These are phyloP conservation scores for Kodamaea derodonti DNA, from an alignment of 1,139 yeast genomes.

Conservation along the genomic window DNA sequence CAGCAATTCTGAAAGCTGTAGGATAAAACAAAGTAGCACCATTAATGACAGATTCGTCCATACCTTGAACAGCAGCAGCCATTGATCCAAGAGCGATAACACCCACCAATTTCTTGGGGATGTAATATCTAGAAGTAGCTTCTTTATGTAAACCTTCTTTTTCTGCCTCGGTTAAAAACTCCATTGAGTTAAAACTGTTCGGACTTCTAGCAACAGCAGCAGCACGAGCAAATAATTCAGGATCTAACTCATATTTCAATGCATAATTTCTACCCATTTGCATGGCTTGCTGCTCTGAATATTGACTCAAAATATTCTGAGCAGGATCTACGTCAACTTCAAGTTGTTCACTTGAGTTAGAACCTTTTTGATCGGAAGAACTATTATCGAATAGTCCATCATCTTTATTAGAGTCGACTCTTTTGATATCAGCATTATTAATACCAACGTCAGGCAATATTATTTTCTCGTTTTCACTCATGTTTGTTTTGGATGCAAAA, in stretches of 20 bases:
- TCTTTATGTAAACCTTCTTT: conserved; percentile 49
- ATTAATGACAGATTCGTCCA: conserved; percentile 85
- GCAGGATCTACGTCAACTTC: conserved; percentile 2
- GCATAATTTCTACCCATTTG: conserved; percentile 73
- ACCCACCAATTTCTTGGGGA: conserved; percentile 57
- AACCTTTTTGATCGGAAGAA: conserved; percentile 1
- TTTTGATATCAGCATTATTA: too few relatives aligned
- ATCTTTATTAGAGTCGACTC: background rate
- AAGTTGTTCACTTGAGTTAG: background rate
- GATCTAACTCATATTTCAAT: conserved; percentile 54
- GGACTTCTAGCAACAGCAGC: conserved; percentile 78
- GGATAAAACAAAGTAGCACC: conserved; percentile 81
- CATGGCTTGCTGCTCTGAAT: conserved; percentile 62
- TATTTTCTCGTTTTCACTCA: too few relatives aligned
- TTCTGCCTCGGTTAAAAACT: conserved; percentile 56
- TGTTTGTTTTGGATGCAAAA: too few relatives aligned
- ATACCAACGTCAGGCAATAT: too few relatives aligned
- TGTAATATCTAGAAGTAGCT: conserved; percentile 62
- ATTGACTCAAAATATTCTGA: conserved; percentile 55
- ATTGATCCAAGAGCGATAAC: conserved; percentile 73
- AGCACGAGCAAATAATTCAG: conserved; percentile 64
- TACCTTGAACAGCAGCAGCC: conserved; percentile 92
- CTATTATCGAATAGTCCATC: conserved; percentile 4
- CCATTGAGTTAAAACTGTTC: conserved; percentile 53
- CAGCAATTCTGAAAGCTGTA: conserved; percentile 32